phyloP scores from a whole-genome alignment of 164 flowering plant genomes.

The Sextonia rubra region DNA sequence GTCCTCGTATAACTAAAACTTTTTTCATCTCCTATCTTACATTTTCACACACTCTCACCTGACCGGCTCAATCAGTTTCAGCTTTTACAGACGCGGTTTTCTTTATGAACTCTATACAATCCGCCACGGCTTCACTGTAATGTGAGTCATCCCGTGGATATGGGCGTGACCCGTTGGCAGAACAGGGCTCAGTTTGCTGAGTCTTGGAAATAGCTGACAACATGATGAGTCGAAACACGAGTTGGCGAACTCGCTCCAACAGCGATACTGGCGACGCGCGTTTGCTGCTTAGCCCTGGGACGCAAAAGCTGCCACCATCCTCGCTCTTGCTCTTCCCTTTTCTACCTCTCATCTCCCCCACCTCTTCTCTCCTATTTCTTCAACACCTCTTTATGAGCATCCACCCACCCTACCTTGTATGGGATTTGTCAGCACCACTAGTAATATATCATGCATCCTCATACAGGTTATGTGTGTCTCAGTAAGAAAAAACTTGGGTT shows the following conservation, averaged over 20 bases:
- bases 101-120: slow-evolving; percentile 83
- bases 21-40: too few species aligned
- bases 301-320: slow-evolving; percentile 25
- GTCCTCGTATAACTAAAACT: too few species aligned
- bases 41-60: slow-evolving; percentile 13
- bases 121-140: slow-evolving; percentile 71
- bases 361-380: background rate
- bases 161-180: background rate
- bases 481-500: too few species aligned
- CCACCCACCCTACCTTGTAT: too few species aligned
- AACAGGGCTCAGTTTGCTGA: background rate
- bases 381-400: too few species aligned
- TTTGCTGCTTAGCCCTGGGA: slow-evolving; percentile 27
- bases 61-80: slow-evolving; percentile 10
- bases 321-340: slow-evolving; percentile 18
- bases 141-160: slow-evolving; percentile 35
- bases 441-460: too few species aligned
- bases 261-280: slow-evolving; percentile 2
- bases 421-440: too few species aligned
- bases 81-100: slow-evolving; percentile 23
- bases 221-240: slow-evolving; percentile 14
- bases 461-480: too few species aligned
- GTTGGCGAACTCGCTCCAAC: slow-evolving; percentile 14
- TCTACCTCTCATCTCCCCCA: slow-evolving; percentile 11
- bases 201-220: slow-evolving; percentile 18